Percentiles rank a stretch among this genome's conserved stretches.
phyloP scores from a whole-genome alignment of 2,329 filamentous ascomycete genomes.

The Thelonectria olida region DNA sequence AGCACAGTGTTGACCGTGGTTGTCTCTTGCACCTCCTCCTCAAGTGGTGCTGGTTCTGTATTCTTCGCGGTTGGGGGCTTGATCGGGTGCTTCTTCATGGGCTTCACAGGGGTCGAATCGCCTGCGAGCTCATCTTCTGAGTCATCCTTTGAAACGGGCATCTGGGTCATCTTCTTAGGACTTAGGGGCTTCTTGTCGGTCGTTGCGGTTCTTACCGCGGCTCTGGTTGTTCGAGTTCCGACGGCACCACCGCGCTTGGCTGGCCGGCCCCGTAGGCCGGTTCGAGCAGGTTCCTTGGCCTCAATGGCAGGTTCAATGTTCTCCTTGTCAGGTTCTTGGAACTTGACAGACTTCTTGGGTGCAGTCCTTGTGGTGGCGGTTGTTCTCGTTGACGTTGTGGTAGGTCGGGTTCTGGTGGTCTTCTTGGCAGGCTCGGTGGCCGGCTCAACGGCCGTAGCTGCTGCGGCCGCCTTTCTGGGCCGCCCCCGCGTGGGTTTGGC shows the following conservation, averaged over 20 bases:
- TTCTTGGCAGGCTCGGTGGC: slow-evolving; percentile 46
- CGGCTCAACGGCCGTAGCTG: slow-evolving; percentile 32
- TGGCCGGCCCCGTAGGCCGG: slow-evolving; percentile 52
- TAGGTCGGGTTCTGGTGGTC: slow-evolving; percentile 39
- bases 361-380: slow-evolving; percentile 52
- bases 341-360: slow-evolving; percentile 68
- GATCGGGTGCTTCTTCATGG: slow-evolving; percentile 64
- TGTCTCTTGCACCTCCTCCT: slow-evolving; percentile 35
- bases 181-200: slow-evolving; percentile 63
- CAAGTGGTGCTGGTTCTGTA: slow-evolving; percentile 16
- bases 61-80: slow-evolving; percentile 52
- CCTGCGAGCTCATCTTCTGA: slow-evolving; percentile 70
- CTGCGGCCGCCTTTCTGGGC: slow-evolving; percentile 50
- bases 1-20: slow-evolving; percentile 42
- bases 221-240: slow-evolving; percentile 46
- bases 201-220: slow-evolving; percentile 44
- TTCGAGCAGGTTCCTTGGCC: slow-evolving; percentile 46
- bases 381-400: slow-evolving; percentile 41
- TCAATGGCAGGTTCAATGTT: slow-evolving; percentile 60
- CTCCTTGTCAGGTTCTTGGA: slow-evolving; percentile 72
- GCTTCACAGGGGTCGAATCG: slow-evolving; percentile 59
- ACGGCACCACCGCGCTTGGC: slow-evolving; percentile 52
- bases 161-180: slow-evolving; percentile 72
- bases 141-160: slow-evolving; percentile 56
- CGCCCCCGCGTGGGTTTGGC: slow-evolving; percentile 54